Percentiles rank a stretch among this genome's conserved stretches.
phyloP scores from a whole-genome alignment of 2,329 filamentous ascomycete species.

The Aspergillus ochraceoroseus region DNA sequence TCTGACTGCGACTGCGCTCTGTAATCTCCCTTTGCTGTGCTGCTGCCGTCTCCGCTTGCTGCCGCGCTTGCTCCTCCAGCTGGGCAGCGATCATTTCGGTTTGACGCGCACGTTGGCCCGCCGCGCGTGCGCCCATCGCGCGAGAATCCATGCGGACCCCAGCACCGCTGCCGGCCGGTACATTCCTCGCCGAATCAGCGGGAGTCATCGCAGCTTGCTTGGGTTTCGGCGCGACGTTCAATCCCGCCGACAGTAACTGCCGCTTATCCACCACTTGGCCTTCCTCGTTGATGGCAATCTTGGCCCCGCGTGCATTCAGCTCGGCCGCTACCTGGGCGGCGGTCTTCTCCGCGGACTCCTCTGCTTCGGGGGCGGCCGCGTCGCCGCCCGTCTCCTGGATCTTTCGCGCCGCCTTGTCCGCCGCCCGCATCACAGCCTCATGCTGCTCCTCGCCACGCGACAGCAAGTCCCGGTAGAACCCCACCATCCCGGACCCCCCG shows the following conservation, averaged over 20 bases:
- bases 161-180: conserved; percentile 15
- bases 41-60: conserved; percentile 55
- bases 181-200: conserved; percentile 14
- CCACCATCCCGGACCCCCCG: conserved; percentile 52
- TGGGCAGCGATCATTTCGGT: conserved; percentile 58
- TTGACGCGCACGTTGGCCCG: conserved; percentile 51
- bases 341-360: conserved; percentile 39
- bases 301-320: conserved; percentile 48
- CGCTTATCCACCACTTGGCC: conserved; percentile 61
- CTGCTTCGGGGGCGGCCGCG: conserved; percentile 26
- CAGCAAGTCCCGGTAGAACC: conserved; percentile 58
- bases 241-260: conserved; percentile 56
- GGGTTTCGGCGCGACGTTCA: conserved; percentile 56
- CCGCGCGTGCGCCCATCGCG: conserved; percentile 39
- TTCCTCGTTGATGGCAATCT: conserved; percentile 58
- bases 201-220: conserved; percentile 33
- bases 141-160: conserved; percentile 25
- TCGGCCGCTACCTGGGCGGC: conserved; percentile 55
- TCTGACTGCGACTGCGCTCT: conserved; percentile 54
- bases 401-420: conserved; percentile 42
- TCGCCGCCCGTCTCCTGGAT: conserved; percentile 32
- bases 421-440: conserved; percentile 53
- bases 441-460: conserved; percentile 55
- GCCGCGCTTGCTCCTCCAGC: conserved; percentile 52
- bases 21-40: conserved; percentile 51